Evolutionary conservation across 2,329 filamentous ascomycete species (phyloP), one percentile per base, ranked within the genome.

Genomic region (Colletotrichum graminicola): DNA sequence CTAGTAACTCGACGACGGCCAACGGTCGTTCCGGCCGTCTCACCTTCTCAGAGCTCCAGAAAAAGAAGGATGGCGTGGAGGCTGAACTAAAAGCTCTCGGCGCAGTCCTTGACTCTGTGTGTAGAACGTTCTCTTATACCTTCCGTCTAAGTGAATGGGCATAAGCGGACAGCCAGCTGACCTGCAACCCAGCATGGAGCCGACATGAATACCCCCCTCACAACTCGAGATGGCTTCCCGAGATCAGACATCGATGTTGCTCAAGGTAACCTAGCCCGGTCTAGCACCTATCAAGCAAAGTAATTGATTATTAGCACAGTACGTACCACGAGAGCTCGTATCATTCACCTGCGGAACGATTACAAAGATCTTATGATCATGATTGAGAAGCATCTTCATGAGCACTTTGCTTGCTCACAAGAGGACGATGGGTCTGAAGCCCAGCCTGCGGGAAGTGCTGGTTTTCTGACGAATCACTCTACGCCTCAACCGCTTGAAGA

Each of bases 171-270:
- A 76, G 45, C 32, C 49, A 36, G 45, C 69, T 76, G 57, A 62
- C 43, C 47, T 52, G 36, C 41, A 16, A n/a, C 14, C 39, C 77
- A 98, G 95, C 95, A 98, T 85, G 91, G 92, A 55, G 95, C 97
- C 64, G 91, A 93, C 77, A 99, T 99, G 96, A 91, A 92, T 77
- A 98, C 96, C 10, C 87, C 90, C 69, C 89, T 99, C 49, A 90
- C 94, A 32, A 98, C 95, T 18, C 89, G 91, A 73, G 96, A 98
- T 82, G 96, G 96, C 59, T 99, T 94, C 79, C 96, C 96, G 41
- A 90, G 96, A 79, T 92, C 93, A 76, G 96, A 99, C 81, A 91
- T 99, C 74, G 96, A 99, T 80, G 93, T 99, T 73, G 92, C 96
- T 34, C 95, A 98, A 83, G 96, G 94, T 96, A 90, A 75, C 21